phyloP scores from a whole-genome alignment of 2,329 filamentous ascomycete genomes.

The Ophiostoma piceae region DNA sequence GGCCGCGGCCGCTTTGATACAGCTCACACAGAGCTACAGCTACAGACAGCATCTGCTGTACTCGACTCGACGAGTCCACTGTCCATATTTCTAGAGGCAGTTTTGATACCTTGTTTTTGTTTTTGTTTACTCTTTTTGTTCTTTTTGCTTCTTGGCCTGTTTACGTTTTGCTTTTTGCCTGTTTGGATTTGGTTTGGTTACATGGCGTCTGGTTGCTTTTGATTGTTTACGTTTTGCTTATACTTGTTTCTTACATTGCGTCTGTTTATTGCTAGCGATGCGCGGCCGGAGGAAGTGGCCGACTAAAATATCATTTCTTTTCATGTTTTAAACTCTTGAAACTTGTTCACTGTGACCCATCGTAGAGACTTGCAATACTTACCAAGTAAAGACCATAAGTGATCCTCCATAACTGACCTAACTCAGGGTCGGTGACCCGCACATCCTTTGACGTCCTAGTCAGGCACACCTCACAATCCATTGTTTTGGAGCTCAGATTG shows the following conservation, averaged over 20 bases:
- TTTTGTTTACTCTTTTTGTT: neutral
- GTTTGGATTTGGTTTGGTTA: neutral
- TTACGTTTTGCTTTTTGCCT: neutral
- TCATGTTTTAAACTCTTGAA: neutral
- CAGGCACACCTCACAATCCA: neutral
- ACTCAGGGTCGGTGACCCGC: neutral
- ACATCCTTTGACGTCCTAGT: neutral
- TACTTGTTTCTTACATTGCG: neutral
- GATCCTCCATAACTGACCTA: too few relatives aligned
- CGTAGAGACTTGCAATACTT: too few relatives aligned
- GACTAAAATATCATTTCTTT: slow-evolving; percentile 2
- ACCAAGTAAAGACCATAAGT: too few relatives aligned
- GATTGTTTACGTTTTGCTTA: neutral
- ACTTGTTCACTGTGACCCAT: too few relatives aligned
- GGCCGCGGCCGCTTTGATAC: neutral
- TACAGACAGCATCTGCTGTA: too few relatives aligned
- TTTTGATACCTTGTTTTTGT: slow-evolving; percentile 17
- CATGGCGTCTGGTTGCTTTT: slow-evolving; percentile 12
- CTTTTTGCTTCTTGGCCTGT: neutral
- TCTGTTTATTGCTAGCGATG: neutral
- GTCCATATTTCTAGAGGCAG: slow-evolving; percentile 13
- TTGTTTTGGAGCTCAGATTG: too few relatives aligned
- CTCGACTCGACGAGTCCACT: neutral
- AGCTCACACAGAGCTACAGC: too few relatives aligned
- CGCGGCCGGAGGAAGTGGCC: neutral